Conservation (phyloP, 2,329 filamentous ascomycete genomes). For the Paradendryphiella salina region DNA sequence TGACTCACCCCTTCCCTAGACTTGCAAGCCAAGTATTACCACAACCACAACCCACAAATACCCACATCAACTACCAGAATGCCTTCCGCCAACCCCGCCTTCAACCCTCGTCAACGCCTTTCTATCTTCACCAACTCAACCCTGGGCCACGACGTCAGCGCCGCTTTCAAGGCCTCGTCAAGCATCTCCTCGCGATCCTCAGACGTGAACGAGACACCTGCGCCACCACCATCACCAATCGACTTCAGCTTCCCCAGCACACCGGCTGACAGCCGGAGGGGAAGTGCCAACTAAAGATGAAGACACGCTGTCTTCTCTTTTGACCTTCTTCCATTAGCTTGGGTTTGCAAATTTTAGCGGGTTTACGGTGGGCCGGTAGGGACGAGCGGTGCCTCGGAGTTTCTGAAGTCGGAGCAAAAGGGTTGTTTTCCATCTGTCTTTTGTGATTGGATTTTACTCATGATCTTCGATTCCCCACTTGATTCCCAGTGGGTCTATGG, state of each 20-base stretch:
- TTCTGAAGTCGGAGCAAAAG: too few species aligned
- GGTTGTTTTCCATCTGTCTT: too few species aligned
- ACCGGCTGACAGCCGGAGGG: conserved; percentile 22
- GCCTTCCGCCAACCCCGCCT: conserved; percentile 30
- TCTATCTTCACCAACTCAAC: conserved; percentile 48
- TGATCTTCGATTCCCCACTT: too few species aligned
- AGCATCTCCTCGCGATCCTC: conserved; percentile 31
- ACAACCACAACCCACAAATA: conserved; percentile 4
- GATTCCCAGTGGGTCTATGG: too few species aligned
- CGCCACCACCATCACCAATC: conserved; percentile 48
- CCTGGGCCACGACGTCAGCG: conserved; percentile 48
- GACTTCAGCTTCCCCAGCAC: conserved; percentile 48
- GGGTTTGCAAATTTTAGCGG: too few species aligned
- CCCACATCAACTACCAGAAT: conserved; percentile 23
- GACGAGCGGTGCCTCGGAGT: too few species aligned
- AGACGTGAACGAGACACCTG: conserved; percentile 45
- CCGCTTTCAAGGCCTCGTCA: conserved; percentile 46
- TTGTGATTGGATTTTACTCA: too few species aligned
- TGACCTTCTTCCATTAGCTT: neutral
- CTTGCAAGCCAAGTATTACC: neutral
- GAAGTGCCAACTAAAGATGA: conserved; percentile 3
- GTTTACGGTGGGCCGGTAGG: too few species aligned
- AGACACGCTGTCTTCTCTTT: neutral
- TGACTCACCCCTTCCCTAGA: conserved; percentile 40
- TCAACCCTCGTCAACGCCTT: conserved; percentile 48